Evolutionary conservation across 257 asterid genomes (phyloP), one percentile per base, ranked within the genome.

Genomic region (Nicotiana undulata): DNA sequence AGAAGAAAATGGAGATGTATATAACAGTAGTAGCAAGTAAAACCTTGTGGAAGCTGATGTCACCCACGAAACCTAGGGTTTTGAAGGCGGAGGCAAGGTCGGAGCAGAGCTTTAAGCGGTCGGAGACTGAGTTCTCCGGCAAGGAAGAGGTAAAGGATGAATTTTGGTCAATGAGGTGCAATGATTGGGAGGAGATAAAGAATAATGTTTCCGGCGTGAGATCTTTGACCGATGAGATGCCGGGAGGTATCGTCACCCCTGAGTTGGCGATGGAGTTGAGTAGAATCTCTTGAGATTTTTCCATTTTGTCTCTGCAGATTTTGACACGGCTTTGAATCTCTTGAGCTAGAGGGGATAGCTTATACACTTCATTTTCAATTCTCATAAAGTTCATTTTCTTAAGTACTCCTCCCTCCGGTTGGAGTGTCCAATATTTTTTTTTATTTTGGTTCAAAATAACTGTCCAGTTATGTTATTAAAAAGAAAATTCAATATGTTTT

Each of bases 31-130:
- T 53, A 40, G 29, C 28, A 11, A 66, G 58, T 51, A 7, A 53
- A 55, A 92, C 95, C 93, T 89, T 90, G 63, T 86, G 93, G 81
- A 89, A 91, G 85, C 91, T 88, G 68, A 89, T 90, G 65, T 85
- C 91, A 8, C 89, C 90, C 18, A 37, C 75, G 86, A 83, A 92
- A 60, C 93, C 94, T 3, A 92, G 75, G 56, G 64, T 79, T 76
- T 84, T 85, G 83, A 89, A 88, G 76, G 92, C 87, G 81, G 85
- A 55, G 74, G 91, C 83, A 31, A 92, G 86, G 15, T 89, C 93
- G 63, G 93, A 81, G 72, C 90, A 90, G 40, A 86, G 77, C 72
- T 81, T 90, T 82, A 85, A 87, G 17, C 89, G 87, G 18, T 89
- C 92, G 53, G 90, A 85, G 84, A 81, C 82, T 46, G 91, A 88